These are phyloP conservation scores for Pseudogymnoascus pannorum DNA, from an alignment of 2,329 filamentous ascomycete species.

Conservation along the genomic window DNA sequence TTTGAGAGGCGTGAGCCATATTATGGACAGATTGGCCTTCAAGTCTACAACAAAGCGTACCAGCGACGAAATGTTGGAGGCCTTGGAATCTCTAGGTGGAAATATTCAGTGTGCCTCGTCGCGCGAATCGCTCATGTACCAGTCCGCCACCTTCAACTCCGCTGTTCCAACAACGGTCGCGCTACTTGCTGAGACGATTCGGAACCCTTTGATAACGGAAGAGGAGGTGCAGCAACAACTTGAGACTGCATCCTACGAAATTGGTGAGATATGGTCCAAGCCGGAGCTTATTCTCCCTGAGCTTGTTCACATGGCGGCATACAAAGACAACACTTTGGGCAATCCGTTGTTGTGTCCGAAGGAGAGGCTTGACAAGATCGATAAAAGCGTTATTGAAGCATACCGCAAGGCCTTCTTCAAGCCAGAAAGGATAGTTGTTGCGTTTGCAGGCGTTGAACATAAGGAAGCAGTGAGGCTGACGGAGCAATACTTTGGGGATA, in stretches of 20 bases:
- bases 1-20: conserved; percentile 85
- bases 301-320: conserved; percentile 89
- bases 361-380: conserved; percentile 70
- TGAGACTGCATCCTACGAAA: conserved; percentile 88
- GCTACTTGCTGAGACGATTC: conserved; percentile 87
- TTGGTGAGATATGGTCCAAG: conserved; percentile 95
- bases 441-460: conserved; percentile 88
- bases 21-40: conserved; percentile 92
- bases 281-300: conserved; percentile 94
- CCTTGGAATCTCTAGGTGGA: conserved; percentile 80
- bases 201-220: conserved; percentile 75
- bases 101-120: conserved; percentile 97
- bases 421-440: conserved; percentile 87
- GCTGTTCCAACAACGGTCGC: conserved; percentile 76
- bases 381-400: conserved; percentile 62
- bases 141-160: conserved; percentile 94
- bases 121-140: conserved; percentile 96
- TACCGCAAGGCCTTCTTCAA: conserved; percentile 81
- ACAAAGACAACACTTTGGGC: conserved; percentile 90
- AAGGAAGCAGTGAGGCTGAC: conserved; percentile 69
- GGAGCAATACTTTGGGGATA: conserved; percentile 85
- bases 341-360: conserved; percentile 88
- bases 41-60: conserved; percentile 70
- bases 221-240: conserved; percentile 82
- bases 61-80: conserved; percentile 79